phyloP scores from a whole-genome alignment of 2,329 filamentous ascomycete genomes.

The Arthrobotrys sphaeroides region DNA sequence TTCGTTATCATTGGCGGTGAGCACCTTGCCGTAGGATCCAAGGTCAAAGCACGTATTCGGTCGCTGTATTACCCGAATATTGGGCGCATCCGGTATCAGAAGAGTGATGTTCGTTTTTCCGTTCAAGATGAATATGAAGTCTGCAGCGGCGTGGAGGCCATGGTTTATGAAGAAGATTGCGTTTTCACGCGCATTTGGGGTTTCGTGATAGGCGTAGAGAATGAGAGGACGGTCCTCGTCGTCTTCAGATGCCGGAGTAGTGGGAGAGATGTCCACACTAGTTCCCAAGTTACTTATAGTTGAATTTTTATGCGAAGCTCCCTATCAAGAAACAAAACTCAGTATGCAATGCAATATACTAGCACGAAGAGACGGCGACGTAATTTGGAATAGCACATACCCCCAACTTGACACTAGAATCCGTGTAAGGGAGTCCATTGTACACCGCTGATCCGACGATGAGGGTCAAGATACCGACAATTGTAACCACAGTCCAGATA shows the following conservation, averaged over 20 bases:
- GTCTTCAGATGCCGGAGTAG: not conserved
- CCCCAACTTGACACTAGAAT: not conserved
- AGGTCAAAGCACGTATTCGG: constrained; percentile 61
- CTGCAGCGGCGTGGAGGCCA: constrained; percentile 61
- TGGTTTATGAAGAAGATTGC: constrained; percentile 61
- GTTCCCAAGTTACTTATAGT: not conserved
- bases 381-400: too few species aligned
- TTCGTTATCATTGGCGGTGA: constrained; percentile 52
- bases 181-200: constrained; percentile 59
- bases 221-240: constrained; percentile 55
- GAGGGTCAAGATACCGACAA: not conserved
- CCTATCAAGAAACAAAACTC: not conserved
- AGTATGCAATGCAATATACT: not conserved
- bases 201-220: constrained; percentile 61
- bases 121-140: constrained; percentile 63
- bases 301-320: not conserved
- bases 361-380: not conserved
- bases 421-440: not conserved
- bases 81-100: constrained; percentile 58
- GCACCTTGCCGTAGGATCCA: constrained; percentile 60
- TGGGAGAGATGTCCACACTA: not conserved
- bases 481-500: not conserved
- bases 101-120: constrained; percentile 58
- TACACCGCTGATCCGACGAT: not conserved
- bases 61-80: constrained; percentile 59